phyloP scores from a whole-genome alignment of 2,329 filamentous ascomycete species.

The Fusarium chlamydosporum region DNA sequence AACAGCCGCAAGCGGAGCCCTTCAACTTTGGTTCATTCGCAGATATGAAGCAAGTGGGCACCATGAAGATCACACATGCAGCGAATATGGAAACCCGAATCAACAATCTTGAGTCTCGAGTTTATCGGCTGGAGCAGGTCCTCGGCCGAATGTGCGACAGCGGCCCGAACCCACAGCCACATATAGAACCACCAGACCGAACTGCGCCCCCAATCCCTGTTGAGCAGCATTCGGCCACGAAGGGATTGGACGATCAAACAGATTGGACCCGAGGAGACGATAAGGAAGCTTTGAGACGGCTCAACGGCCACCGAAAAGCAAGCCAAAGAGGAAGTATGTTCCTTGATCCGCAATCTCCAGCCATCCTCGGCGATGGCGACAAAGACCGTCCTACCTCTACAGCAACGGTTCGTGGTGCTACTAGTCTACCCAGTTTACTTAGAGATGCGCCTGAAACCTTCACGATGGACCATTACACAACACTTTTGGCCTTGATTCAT shows the following conservation, averaged over 20 bases:
- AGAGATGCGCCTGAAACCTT: conserved; percentile 54
- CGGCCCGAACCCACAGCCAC: conserved; percentile 58
- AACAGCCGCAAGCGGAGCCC: conserved; percentile 62
- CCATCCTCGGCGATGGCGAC: conserved; percentile 7
- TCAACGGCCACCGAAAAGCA: conserved; percentile 51
- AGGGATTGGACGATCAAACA: conserved; percentile 4
- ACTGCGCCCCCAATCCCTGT: conserved; percentile 48
- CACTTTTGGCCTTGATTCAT: conserved; percentile 67
- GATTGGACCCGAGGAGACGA: conserved; percentile 13
- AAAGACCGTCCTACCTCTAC: conserved; percentile 59
- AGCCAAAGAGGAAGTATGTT: conserved; percentile 62
- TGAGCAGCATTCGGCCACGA: conserved; percentile 30
- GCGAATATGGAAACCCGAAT: conserved; percentile 69
- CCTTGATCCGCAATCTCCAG: conserved; percentile 51
- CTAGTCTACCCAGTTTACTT: conserved; percentile 61
- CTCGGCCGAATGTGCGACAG: conserved; percentile 65
- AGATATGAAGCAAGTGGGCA: conserved; percentile 62
- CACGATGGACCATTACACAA: conserved; percentile 64
- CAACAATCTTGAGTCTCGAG: conserved; percentile 64
- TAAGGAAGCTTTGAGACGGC: conserved; percentile 34
- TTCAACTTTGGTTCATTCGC: conserved; percentile 68
- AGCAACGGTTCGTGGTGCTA: conserved; percentile 63
- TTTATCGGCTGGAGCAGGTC: conserved; percentile 67
- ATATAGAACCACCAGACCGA: conserved; percentile 49
- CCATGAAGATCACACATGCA: conserved; percentile 71